Percentiles rank a stretch among this genome's conserved stretches.
phyloP scores from a whole-genome alignment of 371 early-diverging fungal species.

The Mucor circinelloides region DNA sequence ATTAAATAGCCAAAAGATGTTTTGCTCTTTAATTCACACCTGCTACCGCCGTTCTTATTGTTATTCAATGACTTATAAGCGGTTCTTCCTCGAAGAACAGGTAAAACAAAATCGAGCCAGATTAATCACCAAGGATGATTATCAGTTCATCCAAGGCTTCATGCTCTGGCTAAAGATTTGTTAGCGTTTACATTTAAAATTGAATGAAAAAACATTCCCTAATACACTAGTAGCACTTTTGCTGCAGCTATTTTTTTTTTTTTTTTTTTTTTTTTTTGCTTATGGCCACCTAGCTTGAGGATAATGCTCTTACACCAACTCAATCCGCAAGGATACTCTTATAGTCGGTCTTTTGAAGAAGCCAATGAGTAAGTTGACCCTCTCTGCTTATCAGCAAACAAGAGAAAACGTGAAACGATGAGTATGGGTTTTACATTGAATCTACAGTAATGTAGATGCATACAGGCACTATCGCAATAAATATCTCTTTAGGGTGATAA shows the following conservation, averaged over 20 bases:
- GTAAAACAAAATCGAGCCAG: constrained; percentile 34
- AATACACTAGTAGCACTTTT: no score
- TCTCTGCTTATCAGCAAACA: no score
- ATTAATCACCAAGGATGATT: constrained; percentile 41
- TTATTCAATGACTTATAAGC: constrained; percentile 18
- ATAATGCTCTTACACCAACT: no score
- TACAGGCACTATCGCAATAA: no score
- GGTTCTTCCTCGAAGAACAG: constrained; percentile 37
- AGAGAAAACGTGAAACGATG: no score
- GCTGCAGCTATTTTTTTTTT: neutral
- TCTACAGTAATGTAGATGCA: no score
- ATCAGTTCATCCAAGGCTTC: constrained; percentile 41
- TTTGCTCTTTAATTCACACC: constrained; percentile 28
- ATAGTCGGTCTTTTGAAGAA: no score
- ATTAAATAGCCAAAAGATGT: neutral
- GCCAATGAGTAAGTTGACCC: no score
- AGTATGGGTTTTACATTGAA: no score
- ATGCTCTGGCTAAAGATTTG: constrained; percentile 38
- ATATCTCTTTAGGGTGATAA: no score
- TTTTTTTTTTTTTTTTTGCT: neutral
- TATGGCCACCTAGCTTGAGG: no score
- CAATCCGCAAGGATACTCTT: no score
- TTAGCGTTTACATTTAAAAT: neutral
- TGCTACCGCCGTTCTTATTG: constrained; percentile 39
- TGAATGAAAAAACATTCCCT: constrained; percentile 1